These are phyloP conservation scores for Eucalyptus polyanthemos DNA, from an alignment of 345 rosid genomes.

Conservation along the genomic window DNA sequence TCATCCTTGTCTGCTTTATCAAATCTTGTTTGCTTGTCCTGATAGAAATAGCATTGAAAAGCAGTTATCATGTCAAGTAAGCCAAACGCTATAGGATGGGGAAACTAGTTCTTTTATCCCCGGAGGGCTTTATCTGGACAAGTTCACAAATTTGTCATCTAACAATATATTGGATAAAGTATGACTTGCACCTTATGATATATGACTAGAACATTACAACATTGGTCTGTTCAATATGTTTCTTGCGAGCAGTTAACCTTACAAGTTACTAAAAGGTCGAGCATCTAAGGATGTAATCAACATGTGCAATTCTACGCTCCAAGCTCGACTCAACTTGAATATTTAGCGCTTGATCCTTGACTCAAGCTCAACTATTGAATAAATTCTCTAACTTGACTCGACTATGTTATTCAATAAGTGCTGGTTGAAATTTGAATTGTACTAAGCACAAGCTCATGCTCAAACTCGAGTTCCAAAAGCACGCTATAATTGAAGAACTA, in stretches of 20 bases:
- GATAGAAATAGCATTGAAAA: not conserved
- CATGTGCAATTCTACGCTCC: fast-evolving
- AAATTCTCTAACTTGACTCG: not conserved
- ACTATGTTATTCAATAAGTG: not conserved
- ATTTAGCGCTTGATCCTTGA: not conserved
- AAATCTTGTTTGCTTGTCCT: not conserved
- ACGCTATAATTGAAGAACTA: not conserved
- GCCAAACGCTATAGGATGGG: not conserved
- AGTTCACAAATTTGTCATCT: too few relatives aligned
- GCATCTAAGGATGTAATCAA: not conserved
- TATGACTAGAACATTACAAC: not conserved
- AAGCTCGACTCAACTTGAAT: not conserved
- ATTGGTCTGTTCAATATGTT: not conserved
- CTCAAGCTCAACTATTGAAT: not conserved
- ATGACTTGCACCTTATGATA: not conserved
- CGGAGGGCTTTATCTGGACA: not conserved
- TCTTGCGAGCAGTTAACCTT: not conserved
- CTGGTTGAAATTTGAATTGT: not conserved
- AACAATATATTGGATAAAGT: not conserved
- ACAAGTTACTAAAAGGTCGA: not conserved
- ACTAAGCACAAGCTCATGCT: too few relatives aligned
- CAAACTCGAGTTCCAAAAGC: too few relatives aligned
- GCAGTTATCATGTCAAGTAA: not conserved
- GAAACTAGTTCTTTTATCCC: not conserved
- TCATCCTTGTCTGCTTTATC: not conserved